phyloP scores from a whole-genome alignment of 106 monocot genomes.

The Gastrodia elata region DNA sequence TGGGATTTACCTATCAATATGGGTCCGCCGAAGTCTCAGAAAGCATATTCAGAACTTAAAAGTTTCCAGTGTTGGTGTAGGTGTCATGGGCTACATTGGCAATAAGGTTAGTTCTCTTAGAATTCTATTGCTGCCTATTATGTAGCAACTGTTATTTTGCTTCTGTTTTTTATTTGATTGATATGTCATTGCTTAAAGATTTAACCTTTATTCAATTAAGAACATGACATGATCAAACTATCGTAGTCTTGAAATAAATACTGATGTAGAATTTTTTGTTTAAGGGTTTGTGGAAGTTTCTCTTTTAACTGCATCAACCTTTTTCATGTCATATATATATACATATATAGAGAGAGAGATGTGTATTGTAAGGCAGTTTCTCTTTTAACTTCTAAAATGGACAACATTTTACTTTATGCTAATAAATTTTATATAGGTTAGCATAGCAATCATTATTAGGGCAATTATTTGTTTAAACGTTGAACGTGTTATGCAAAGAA shows the following conservation, averaged over 20 bases:
- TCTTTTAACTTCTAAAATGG: background rate
- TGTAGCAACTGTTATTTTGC: background rate
- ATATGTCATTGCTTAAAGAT: background rate
- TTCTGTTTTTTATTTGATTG: background rate
- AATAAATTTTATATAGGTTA: background rate
- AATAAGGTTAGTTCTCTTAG: conserved; percentile 42
- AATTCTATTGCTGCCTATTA: conserved; percentile 2
- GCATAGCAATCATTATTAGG: background rate
- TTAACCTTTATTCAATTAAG: background rate
- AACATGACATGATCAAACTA: background rate
- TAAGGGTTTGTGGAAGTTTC: background rate
- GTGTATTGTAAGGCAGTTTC: background rate
- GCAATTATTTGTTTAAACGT: background rate
- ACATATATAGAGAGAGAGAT: too few species aligned
- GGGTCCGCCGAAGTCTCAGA: conserved; percentile 52
- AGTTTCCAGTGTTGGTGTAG: conserved; percentile 59
- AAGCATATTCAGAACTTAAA: conserved; percentile 66
- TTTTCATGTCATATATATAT: background rate
- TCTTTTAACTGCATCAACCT: background rate
- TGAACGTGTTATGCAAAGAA: background rate
- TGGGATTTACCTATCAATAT: conserved; percentile 60
- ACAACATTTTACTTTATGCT: background rate
- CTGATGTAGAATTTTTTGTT: background rate
- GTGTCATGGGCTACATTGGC: conserved; percentile 65
- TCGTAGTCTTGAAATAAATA: background rate